Evolutionary conservation across 495 filamentous ascomycete genomes (phyloP), one percentile per base, ranked within the genome.

Genomic region (Aspergillus funiculosus): DNA sequence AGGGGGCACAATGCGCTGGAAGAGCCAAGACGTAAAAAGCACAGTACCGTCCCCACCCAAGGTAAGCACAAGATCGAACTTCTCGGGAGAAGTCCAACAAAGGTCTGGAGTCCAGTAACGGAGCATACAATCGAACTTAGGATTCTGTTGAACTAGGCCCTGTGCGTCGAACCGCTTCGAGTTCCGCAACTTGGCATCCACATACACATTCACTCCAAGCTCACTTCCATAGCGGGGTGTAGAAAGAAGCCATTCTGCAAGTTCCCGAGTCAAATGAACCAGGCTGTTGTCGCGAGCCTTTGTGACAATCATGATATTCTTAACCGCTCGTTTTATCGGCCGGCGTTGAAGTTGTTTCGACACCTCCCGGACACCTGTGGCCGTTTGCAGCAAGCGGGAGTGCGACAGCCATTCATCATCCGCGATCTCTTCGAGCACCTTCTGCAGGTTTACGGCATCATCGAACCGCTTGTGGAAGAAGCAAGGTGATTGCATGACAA

Each of bases 401-500:
- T 96, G 94, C 13, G 87, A 94, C 60, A 94, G 79, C 68, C 77
- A 89, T 50, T 95, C 89, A 61, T 95, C 88, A 39, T 85, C 86
- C 5, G 73, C 68, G 35, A 97, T 94, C 68, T 98, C 92, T 62
- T 97, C 92, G 1, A 98, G 74, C 2, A 98, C 89, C 60, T 85
- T 94, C 43, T 94, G 86, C 31, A 96, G 84, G 63, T 98, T 89
- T 50, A 98, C 87, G 6, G 89, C 89, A 60, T 94, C 87, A 46
- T 95, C 92, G 59, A 98, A 97, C 29, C 89, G 78, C 65, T 90
- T 84, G 65, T 98, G 92, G 74, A 95, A 97, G 67, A 91, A 97
- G 66, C 94, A 97, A 0, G 92, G 92, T 27, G 87, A 94, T 58
- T 91, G 83, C 18, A 96, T 68, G 15, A 78, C 59, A 49, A 86